Evolutionary conservation across 345 rosid genomes (phyloP).

Genomic region (Arabis alpina): DNA sequence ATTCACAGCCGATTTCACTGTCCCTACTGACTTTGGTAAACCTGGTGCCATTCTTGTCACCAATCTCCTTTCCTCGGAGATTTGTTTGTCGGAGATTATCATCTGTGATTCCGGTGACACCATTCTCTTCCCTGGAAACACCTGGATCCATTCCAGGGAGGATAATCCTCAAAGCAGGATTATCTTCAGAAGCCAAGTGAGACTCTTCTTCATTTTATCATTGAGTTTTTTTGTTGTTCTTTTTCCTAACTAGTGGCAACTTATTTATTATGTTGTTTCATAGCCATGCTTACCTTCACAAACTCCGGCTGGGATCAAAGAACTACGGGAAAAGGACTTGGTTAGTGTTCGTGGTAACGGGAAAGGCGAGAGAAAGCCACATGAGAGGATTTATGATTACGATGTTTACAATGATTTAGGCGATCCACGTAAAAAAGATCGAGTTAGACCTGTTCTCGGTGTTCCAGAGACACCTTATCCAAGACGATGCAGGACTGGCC

Average conservation of each 20-base stretch:
- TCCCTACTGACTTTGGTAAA: conserved; percentile 72
- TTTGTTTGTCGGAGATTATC: conserved; percentile 68
- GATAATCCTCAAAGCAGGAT: conserved; percentile 77
- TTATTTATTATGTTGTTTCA: conserved; percentile 3
- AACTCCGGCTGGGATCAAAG: conserved; percentile 78
- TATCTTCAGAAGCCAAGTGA: conserved; percentile 79
- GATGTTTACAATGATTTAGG: conserved; percentile 86
- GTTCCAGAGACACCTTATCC: conserved; percentile 82
- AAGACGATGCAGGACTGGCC: conserved; percentile 88
- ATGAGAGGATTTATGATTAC: conserved; percentile 84
- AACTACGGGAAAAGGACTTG: conserved; percentile 72
- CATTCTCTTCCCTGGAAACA: conserved; percentile 70
- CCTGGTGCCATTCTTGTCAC: conserved; percentile 80
- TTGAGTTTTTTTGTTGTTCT: not conserved
- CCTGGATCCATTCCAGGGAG: conserved; percentile 81
- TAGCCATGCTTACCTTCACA: conserved; percentile 75
- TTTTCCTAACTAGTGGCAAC: conserved; percentile 7
- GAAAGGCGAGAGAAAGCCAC: conserved; percentile 67
- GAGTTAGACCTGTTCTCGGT: conserved; percentile 71
- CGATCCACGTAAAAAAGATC: conserved; percentile 70
- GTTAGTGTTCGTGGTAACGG: conserved; percentile 70
- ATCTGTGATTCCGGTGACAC: conserved; percentile 67
- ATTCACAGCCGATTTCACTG: conserved; percentile 68
- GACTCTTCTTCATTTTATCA: conserved; percentile 24
- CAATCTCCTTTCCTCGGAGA: conserved; percentile 74